These are phyloP conservation scores for Myxozyma vanderwaltii DNA, from an alignment of 805 yeast species.

Conservation along the genomic window DNA sequence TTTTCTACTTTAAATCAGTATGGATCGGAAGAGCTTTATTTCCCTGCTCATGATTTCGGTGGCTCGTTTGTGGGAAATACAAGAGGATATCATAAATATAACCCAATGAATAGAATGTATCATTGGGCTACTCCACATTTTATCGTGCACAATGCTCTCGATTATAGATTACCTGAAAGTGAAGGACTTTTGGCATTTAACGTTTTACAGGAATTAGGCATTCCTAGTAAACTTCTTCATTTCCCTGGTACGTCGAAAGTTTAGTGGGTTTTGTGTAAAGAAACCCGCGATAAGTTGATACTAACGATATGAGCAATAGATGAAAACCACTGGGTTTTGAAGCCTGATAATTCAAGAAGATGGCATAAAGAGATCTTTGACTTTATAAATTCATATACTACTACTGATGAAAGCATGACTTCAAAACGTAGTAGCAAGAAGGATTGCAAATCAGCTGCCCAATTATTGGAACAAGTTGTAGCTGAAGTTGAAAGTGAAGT, in stretches of 20 bases:
- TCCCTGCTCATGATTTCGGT: constrained; percentile 37
- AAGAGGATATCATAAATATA: constrained; percentile 33
- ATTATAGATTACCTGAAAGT: constrained; percentile 37
- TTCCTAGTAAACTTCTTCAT: constrained; percentile 36
- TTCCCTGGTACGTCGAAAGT: constrained; percentile 34
- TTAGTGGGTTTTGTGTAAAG: too few relatives aligned
- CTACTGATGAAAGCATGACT: not conserved
- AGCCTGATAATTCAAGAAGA: constrained; percentile 37
- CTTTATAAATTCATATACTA: constrained; percentile 26
- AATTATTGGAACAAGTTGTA: constrained; percentile 11
- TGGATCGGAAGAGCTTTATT: constrained; percentile 37
- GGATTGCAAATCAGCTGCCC: constrained; percentile 8
- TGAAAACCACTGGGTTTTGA: constrained; percentile 38
- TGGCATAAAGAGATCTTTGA: constrained; percentile 38
- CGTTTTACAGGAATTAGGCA: constrained; percentile 33
- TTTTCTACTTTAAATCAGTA: constrained; percentile 35
- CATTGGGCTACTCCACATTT: constrained; percentile 38
- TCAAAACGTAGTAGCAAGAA: not conserved
- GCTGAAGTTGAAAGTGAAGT: constrained; percentile 13
- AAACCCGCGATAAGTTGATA: too few relatives aligned
- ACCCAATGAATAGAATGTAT: constrained; percentile 35
- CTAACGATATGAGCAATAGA: too few relatives aligned
- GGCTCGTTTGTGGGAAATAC: constrained; percentile 35
- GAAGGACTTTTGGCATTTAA: constrained; percentile 38
- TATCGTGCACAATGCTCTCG: constrained; percentile 36